Evolutionary conservation across 2,329 filamentous ascomycete genomes (phyloP).

Genomic region (Lojkania enalia): DNA sequence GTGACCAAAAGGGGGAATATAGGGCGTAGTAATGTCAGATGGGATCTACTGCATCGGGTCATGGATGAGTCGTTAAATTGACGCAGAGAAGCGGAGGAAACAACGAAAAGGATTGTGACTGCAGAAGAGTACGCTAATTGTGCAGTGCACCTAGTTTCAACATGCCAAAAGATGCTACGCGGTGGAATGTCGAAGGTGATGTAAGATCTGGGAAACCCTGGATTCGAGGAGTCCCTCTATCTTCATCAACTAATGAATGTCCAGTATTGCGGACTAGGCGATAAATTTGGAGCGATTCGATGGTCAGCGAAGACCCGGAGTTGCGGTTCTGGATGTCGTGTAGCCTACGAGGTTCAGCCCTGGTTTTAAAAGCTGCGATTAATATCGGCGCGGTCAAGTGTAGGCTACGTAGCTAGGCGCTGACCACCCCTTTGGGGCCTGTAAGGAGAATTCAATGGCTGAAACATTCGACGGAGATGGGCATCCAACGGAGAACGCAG

Average conservation of each 20-base stretch:
- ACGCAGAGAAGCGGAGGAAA: no score
- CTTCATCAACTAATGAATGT: slow-evolving; percentile 6
- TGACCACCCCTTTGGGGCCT: slow-evolving; percentile 28
- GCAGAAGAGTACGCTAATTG: background rate
- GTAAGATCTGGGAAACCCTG: background rate
- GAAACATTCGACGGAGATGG: slow-evolving; percentile 19
- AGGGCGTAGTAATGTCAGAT: background rate
- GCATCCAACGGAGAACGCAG: slow-evolving; percentile 16
- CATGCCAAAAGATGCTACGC: background rate
- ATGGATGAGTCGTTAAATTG: no score
- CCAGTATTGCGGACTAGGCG: slow-evolving; percentile 5
- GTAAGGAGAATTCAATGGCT: slow-evolving; percentile 12
- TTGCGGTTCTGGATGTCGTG: slow-evolving; percentile 8
- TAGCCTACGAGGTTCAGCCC: slow-evolving; percentile 10
- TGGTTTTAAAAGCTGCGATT: slow-evolving; percentile 13
- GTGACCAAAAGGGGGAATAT: no score
- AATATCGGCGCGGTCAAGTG: slow-evolving; percentile 18
- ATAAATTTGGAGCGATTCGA: slow-evolving; percentile 14
- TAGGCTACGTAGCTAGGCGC: slow-evolving; percentile 21
- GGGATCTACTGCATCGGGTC: background rate
- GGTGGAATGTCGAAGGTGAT: background rate
- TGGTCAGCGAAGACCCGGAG: slow-evolving; percentile 11
- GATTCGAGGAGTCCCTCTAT: background rate
- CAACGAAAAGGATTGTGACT: background rate
- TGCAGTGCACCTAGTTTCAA: background rate